Conservation (phyloP, 768 basidiomycete genomes). For the Rhodotorula sphaerocarpa region DNA sequence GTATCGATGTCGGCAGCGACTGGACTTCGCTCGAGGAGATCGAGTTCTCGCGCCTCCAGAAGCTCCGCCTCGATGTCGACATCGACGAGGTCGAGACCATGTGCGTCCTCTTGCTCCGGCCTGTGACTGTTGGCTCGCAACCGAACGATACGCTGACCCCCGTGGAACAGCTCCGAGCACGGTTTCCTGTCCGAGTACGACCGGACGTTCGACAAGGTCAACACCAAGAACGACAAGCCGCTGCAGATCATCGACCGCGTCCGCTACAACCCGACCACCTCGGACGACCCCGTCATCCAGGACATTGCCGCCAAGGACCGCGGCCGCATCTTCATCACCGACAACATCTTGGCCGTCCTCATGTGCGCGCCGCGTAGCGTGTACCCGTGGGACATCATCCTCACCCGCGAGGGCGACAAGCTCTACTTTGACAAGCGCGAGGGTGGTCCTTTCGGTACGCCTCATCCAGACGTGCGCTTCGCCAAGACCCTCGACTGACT, state of each 20-base stretch:
- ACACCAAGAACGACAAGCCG: conserved; percentile 82
- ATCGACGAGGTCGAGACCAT: conserved; percentile 68
- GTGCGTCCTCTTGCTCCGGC: conserved; percentile 49
- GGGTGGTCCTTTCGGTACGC: conserved; percentile 66
- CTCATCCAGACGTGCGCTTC: background rate
- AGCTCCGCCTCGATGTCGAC: conserved; percentile 87
- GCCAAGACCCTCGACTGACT: background rate
- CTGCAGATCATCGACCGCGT: conserved; percentile 88
- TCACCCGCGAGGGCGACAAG: conserved; percentile 83
- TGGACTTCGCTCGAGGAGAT: conserved; percentile 98
- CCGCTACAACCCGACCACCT: conserved; percentile 94
- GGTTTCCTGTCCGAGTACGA: conserved; percentile 89
- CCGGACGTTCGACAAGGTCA: conserved; percentile 88
- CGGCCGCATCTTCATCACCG: conserved; percentile 86
- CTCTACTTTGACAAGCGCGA: conserved; percentile 90
- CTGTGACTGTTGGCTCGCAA: background rate
- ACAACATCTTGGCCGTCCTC: conserved; percentile 84
- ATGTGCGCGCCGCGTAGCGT: conserved; percentile 94
- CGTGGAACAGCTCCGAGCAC: conserved; percentile 61
- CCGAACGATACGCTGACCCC: too few relatives aligned
- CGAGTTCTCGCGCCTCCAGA: conserved; percentile 83
- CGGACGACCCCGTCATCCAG: conserved; percentile 94
- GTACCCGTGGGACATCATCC: conserved; percentile 97
- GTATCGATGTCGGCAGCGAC: conserved; percentile 79
- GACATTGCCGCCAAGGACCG: conserved; percentile 73